Percentiles rank a stretch among this genome's conserved stretches.
These are phyloP conservation scores for Licmophora abbreviata DNA, from an alignment of 108 stramenopile genomes.

Conservation along the genomic window DNA sequence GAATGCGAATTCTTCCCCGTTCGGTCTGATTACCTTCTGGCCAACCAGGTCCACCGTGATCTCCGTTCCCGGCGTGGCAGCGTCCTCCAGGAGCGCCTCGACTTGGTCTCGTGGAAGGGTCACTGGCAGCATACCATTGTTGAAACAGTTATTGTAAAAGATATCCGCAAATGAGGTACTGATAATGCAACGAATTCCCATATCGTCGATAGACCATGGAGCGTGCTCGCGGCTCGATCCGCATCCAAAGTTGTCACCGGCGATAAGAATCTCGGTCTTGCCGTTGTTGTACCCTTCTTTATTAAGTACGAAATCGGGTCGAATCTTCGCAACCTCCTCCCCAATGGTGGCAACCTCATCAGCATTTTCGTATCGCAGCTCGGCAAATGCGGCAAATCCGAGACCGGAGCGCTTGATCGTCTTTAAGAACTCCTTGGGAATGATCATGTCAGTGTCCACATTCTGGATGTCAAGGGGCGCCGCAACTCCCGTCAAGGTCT, in stretches of 20 bases:
- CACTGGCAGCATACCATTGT: conserved; percentile 93
- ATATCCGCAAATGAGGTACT: conserved; percentile 91
- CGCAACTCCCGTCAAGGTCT: conserved; percentile 60
- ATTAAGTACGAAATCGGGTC: conserved; percentile 81
- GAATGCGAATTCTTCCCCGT: conserved; percentile 72
- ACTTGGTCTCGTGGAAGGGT: conserved; percentile 66
- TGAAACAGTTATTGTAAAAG: conserved; percentile 96
- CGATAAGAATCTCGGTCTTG: conserved; percentile 71
- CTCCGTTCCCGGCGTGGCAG: conserved; percentile 59
- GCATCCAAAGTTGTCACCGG: conserved; percentile 92
- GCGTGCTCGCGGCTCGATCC: conserved; percentile 90
- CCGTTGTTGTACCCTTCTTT: conserved; percentile 65
- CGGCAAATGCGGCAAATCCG: conserved; percentile 90
- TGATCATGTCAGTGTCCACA: conserved; percentile 96
- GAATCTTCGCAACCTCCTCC: conserved; percentile 64
- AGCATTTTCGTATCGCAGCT: conserved; percentile 82
- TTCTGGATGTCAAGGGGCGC: conserved; percentile 91
- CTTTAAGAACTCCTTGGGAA: conserved; percentile 93
- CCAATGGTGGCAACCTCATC: conserved; percentile 83
- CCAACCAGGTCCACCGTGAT: conserved; percentile 81
- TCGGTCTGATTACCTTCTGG: conserved; percentile 83
- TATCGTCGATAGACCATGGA: conserved; percentile 92
- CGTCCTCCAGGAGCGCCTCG: conserved; percentile 64
- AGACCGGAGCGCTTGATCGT: conserved; percentile 90
- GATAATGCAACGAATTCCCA: conserved; percentile 89